Conservation (phyloP, 2,329 filamentous ascomycete species). For the Talaromyces sp. region DNA sequence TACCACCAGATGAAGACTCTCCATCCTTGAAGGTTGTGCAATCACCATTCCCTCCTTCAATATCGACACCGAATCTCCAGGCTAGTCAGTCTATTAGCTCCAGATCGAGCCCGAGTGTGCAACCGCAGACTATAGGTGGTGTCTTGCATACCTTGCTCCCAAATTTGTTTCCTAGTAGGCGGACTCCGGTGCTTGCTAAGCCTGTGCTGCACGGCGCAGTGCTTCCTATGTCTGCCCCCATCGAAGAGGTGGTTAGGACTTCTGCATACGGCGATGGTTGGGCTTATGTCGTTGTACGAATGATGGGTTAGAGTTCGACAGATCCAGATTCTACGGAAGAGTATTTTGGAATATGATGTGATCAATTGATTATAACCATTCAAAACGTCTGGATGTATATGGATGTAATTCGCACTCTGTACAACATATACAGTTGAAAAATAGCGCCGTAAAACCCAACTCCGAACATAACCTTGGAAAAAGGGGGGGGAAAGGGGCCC, state of each 20-base stretch:
- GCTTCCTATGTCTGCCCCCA: constrained; percentile 75
- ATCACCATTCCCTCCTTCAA: constrained; percentile 64
- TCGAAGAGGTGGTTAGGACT: constrained; percentile 81
- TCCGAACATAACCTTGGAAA: no score
- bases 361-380: no score
- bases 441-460: no score
- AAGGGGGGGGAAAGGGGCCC: neutral
- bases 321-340: neutral
- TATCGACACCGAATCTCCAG: constrained; percentile 34
- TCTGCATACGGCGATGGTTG: constrained; percentile 92
- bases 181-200: constrained; percentile 80
- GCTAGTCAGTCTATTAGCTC: constrained; percentile 25
- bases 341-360: neutral
- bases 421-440: no score
- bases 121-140: constrained; percentile 72
- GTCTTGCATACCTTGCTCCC: constrained; percentile 77
- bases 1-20: constrained; percentile 57
- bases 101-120: constrained; percentile 36
- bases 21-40: constrained; percentile 70
- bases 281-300: constrained; percentile 77
- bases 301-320: constrained; percentile 54
- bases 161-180: constrained; percentile 79
- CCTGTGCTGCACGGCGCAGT: constrained; percentile 83
- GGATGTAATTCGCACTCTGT: no score
- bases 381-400: no score